Evolutionary conservation across 345 rosid genomes (phyloP), one percentile per base, ranked within the genome.

Genomic region (Linum tenue): DNA sequence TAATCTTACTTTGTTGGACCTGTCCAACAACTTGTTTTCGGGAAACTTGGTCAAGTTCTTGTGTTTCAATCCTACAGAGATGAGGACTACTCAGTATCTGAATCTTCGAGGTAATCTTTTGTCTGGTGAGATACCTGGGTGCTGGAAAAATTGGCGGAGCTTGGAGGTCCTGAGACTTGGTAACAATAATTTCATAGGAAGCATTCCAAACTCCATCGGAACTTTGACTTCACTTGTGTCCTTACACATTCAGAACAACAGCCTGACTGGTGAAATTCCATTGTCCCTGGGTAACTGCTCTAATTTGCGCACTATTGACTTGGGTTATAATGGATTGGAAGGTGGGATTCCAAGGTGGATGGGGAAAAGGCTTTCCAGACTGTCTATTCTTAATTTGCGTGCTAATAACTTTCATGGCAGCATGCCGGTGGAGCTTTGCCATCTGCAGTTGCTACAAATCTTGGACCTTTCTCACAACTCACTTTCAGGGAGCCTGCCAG

Each of bases 301-400:
- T 2, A 5, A 3, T 2, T 14, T 73, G 31, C 41, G 14, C 6
- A 63, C 59, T 55, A 44, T 67, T 14, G 68, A 62, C 64, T 48
- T 72, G 5, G 68, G 68, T 3, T 64, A 58, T 22, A 73, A 73
- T 16, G 40, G 59, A 59, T 44, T 73, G 0, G 50, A 56, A 1
- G 76, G 69, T n/a, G 39, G 36, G 39, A 22, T 68, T 22, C 76
- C 76, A 35, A 48, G 56, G 58, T 73, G 76, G 76, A 64, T 67
- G 31, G 68, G 67, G 22, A 69, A 70, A 59, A 66, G 66, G 58
- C 62, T 72, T 39, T 40, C 62, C 0, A 56, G 62, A 4, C 6
- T 72, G 63, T 39, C 55, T 22, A 55, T 72, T 42, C 15, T 72
- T 12, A 1, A 53, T 4, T 7, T 72, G 39, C 37, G 55, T 0